These are phyloP conservation scores for Mortierella hygrophila DNA, from an alignment of 192 early-diverging fungal species.

Conservation along the genomic window DNA sequence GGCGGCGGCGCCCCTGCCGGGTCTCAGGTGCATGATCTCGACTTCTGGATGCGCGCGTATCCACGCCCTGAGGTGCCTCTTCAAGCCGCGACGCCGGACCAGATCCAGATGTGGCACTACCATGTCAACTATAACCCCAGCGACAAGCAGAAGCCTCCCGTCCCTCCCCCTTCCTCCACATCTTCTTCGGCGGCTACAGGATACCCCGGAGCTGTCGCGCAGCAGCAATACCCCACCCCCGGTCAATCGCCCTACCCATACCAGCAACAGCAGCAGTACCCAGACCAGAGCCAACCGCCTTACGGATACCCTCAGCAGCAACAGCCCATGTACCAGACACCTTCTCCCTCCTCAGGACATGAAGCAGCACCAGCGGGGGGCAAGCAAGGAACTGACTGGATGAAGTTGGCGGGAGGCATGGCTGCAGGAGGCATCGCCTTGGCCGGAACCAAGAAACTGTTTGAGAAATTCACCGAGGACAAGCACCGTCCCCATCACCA, in stretches of 20 bases:
- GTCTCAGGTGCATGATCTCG: constrained; percentile 12
- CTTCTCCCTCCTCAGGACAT: not conserved
- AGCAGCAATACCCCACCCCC: constrained; percentile 15
- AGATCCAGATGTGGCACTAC: constrained; percentile 29
- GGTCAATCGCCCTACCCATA: not conserved
- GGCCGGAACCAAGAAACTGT: constrained; percentile 28
- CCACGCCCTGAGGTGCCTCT: constrained; percentile 19
- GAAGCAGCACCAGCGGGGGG: not conserved
- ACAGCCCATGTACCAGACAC: not conserved
- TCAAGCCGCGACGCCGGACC: not conserved
- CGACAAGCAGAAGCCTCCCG: constrained; percentile 26
- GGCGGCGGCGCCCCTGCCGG: not conserved
- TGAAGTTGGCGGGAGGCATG: constrained; percentile 40
- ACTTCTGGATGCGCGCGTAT: constrained; percentile 36
- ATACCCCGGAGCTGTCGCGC: constrained; percentile 7
- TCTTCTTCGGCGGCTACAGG: not conserved
- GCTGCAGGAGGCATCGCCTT: constrained; percentile 41
- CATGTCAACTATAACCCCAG: constrained; percentile 36
- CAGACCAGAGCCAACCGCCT: not conserved
- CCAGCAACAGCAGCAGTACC: constrained; percentile 10
- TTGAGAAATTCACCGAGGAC: constrained; percentile 30
- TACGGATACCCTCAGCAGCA: not conserved
- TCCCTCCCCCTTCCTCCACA: not conserved
- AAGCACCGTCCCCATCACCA: constrained; percentile 13
- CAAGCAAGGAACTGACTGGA: constrained; percentile 30